These are phyloP conservation scores for Exutisphaerella laricina DNA, from an alignment of 2,329 filamentous ascomycete genomes.

Conservation along the genomic window DNA sequence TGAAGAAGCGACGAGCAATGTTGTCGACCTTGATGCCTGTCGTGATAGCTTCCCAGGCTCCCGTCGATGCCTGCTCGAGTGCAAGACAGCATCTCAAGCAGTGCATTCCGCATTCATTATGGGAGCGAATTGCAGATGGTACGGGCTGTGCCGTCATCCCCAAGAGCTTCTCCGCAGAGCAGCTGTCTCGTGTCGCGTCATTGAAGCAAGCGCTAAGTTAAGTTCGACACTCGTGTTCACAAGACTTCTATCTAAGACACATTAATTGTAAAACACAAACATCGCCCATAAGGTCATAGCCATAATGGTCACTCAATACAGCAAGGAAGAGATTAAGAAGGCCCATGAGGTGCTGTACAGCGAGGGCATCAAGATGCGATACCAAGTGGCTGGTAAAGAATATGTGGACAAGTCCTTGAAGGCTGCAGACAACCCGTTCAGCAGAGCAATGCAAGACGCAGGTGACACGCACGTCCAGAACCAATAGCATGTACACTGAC, in stretches of 20 bases:
- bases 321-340: conserved; percentile 29
- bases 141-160: background rate
- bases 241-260: background rate
- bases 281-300: background rate
- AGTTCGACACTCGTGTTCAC: background rate
- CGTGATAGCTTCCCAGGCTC: too few species aligned
- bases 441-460: conserved; percentile 56
- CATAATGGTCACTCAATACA: conserved; percentile 22
- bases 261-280: background rate
- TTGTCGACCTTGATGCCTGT: too few species aligned
- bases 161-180: background rate
- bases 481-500: background rate
- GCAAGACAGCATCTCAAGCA: too few species aligned
- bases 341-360: conserved; percentile 55
- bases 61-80: too few species aligned
- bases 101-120: too few species aligned
- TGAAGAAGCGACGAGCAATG: too few species aligned
- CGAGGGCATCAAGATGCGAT: conserved; percentile 55
- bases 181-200: conserved; percentile 1
- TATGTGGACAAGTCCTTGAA: conserved; percentile 55
- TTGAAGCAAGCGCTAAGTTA: background rate
- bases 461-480: background rate
- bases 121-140: too few species aligned
- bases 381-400: conserved; percentile 55
- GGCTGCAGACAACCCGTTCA: conserved; percentile 55